Base-by-base conservation (phyloP, 1,139 yeast genomes). In the Meyerozyma guilliermondii region DNA sequence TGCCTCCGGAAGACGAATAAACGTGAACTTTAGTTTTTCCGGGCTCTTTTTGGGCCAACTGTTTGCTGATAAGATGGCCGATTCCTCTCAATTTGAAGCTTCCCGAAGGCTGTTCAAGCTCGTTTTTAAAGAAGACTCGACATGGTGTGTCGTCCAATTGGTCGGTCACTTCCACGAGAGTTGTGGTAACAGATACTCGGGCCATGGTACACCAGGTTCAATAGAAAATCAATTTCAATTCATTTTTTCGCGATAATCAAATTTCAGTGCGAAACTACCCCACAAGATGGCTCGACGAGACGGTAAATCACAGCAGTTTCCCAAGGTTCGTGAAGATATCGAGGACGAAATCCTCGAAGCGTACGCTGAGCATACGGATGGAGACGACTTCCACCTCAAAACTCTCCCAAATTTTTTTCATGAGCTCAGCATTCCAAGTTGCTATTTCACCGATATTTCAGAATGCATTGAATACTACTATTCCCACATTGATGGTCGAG, bases 1-100 rank as follows among this genome's bases (percentile, higher is more conserved):
- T 70, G 5, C 75, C 76, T 7, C 75, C 76, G 38, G 71, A 63
- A 3, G 73, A 65, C n/a, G 72, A 68, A 46, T 62, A 68, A 5
- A 68, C 65, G 16, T 58, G 61, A 10, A 66, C 55, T 13, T 46
- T 45, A 5, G 49, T 42, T 13, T 49, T 45, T n/a, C 13, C 24
- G 6, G 54, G 54, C 7, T 49, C 53, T n/a, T 41, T 42, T 5
- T 34, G 42, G 14, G 48, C 45, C 2, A 68, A 63, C 13, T 48
- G 46, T 16, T 43, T 41, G 5, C 50, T 52, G n/a, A 69, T 54
- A 45, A 67, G 52, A 40, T 65, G 54, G 6, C 74, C 71, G 13
- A 69, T 62, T 5, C 75, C 75, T 34, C 74, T 53, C 23, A 69
- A 54, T 50, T 68, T 68, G 53, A 69, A 69, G 46, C 69, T 63